Base-by-base conservation (phyloP, 768 basidiomycete species). In the Tulasnella sp. region DNA sequence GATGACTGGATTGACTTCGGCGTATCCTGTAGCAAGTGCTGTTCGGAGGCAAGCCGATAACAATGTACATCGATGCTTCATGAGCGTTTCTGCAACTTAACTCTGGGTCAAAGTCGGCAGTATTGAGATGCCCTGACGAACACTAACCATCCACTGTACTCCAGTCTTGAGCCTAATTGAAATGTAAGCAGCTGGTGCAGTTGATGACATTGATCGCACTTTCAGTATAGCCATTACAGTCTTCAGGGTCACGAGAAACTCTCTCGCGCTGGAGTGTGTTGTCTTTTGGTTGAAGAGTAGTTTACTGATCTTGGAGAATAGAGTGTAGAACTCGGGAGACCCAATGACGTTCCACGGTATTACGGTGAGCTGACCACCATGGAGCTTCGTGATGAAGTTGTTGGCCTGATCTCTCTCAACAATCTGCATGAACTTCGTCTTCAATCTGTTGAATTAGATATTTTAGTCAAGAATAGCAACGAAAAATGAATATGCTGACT, bases 21-120 rank as follows among this genome's bases (percentile, higher is more conserved):
- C 68, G 51, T 71, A 70, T 0, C 83, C 82, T 45, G 71, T 76
- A 0, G 70, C 69, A 4, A 84, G 68, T 0, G 82, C 82, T 0
- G 65, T 61, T 2, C 70, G 66, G 19, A 84, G 65, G 10, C 73
- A 60, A 45, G 55, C 55, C 15, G 34, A 38, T 11, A 48, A 29
- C 27, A 48, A 48, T 38, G 78, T 74, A 11, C 64, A 67, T 21
- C 70, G 58, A 38, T 38, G 34, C 34, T 38, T 38, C 34, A 38
- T n/a, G 11, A 48, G 47, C 5, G 47, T 21, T n/a, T 48, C 47
- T 48, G 47, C 11, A 23, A 48, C n/a, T n/a, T 21, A 43, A 13
- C 42, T 43, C 42, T 43, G 42, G 19, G 47, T 21, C 7, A n/a
- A 48, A 7, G 47, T 48, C 19, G 19, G 47, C 11, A 13, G 34